Evolutionary conservation across 805 yeast genomes (phyloP), one percentile per base, ranked within the genome.

Genomic region (Candida alai): DNA sequence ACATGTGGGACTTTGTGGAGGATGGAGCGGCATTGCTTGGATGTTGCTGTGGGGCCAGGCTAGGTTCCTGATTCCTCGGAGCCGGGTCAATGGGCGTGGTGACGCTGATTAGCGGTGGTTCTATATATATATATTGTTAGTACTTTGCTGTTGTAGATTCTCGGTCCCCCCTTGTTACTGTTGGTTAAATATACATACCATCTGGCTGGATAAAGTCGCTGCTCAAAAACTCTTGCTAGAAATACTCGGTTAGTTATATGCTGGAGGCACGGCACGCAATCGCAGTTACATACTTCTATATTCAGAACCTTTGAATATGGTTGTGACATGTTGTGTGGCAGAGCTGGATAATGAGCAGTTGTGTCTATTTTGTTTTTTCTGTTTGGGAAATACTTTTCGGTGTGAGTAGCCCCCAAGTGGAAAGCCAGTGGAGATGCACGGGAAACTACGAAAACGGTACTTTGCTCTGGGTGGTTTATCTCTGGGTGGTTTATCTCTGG

Each of bases 1-100:
- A 70, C 41, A 73, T 45, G 10, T 78, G 76, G n/a, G 58, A 45
- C 28, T 40, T 42, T 4, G 27, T 30, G 7, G 31, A 24, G 28
- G 33, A 16, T 20, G 15, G 13, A 9, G 24, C 6, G 19, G 22
- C 19, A 34, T 11, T 22, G 24, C 21, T 17, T 30, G 8, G 24
- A 4, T 25, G 37, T 29, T 5, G 22, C 6, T 17, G 36, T 4
- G 13, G 32, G 32, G 22, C 19, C n/a, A 18, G 23, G n/a, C 27
- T 30, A 24, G 19, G 13, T 18, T 26, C 16, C 21, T 12, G 14
- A 19, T 12, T 11, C 12, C 16, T 21, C n/a, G 23, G n/a, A 21
- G 9, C 10, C n/a, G n/a, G 8, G n/a, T 19, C 9, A 19, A 12
- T 11, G 15, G 8, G 5, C 19, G 28, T 25, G 15, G 25, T 32